Conservation (phyloP, 768 basidiomycete genomes). For the Boletus fagicola region DNA sequence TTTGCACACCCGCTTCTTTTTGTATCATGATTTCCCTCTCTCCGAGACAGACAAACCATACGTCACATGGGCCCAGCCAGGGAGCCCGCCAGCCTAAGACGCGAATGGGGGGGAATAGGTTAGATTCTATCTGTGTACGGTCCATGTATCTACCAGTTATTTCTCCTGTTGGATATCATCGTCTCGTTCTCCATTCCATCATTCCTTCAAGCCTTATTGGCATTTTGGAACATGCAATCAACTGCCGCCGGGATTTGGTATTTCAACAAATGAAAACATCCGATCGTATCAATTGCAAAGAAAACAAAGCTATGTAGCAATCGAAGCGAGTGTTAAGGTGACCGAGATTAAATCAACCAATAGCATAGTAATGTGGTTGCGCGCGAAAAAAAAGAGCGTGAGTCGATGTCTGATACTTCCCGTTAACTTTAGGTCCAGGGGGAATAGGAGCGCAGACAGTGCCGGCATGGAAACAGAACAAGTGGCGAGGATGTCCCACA, state of each 20-base stretch:
- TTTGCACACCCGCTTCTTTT: too few species aligned
- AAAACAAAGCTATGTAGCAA: slow-evolving; percentile 18
- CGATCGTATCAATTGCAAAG: not conserved
- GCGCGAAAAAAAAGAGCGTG: not conserved
- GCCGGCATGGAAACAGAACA: not conserved
- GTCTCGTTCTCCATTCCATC: too few species aligned
- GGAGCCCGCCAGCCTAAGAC: too few species aligned
- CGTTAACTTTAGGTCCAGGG: not conserved
- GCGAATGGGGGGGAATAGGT: too few species aligned
- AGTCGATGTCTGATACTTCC: not conserved
- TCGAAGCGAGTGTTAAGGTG: slow-evolving; percentile 7
- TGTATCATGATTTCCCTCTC: too few species aligned
- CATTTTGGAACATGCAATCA: too few species aligned
- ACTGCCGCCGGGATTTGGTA: not conserved
- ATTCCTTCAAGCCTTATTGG: too few species aligned
- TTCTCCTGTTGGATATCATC: too few species aligned
- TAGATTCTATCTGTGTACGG: too few species aligned
- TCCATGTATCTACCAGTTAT: too few species aligned
- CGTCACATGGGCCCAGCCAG: too few species aligned
- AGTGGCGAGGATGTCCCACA: not conserved
- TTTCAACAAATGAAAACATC: slow-evolving; percentile 10
- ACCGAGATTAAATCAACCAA: not conserved
- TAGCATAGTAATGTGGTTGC: slow-evolving; percentile 5
- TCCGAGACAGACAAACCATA: too few species aligned
- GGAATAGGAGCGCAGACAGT: not conserved